Conservation (phyloP, 352 stramenopile species). For the Phytopythium oedochilum region DNA sequence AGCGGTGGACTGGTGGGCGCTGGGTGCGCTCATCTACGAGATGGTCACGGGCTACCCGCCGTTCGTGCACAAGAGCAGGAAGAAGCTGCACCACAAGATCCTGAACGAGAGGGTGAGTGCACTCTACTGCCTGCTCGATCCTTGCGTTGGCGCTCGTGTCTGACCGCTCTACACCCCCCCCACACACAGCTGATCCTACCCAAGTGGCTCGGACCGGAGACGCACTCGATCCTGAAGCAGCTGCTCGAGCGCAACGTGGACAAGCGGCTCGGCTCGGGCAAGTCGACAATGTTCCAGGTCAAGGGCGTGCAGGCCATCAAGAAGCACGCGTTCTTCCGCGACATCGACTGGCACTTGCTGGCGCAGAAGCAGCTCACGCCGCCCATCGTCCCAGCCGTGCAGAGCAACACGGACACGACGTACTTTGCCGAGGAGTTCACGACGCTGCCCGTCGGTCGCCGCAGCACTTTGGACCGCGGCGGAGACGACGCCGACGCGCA, state of each 20-base stretch:
- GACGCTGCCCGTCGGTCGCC: constrained; percentile 47
- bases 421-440: constrained; percentile 94
- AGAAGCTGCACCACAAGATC: constrained; percentile 88
- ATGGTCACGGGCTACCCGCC: constrained; percentile 85
- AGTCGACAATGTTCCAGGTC: constrained; percentile 97
- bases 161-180: too few species aligned
- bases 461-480: constrained; percentile 35
- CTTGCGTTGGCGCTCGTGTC: too few species aligned
- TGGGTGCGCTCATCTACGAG: constrained; percentile 81
- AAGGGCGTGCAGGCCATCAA: constrained; percentile 96
- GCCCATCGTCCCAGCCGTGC: constrained; percentile 86
- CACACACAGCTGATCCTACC: constrained; percentile 65
- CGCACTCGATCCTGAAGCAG: constrained; percentile 95
- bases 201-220: constrained; percentile 78
- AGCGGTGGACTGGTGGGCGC: constrained; percentile 85
- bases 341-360: constrained; percentile 93
- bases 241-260: constrained; percentile 95
- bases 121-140: background rate
- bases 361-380: constrained; percentile 89
- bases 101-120: constrained; percentile 68
- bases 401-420: constrained; percentile 87
- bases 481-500: constrained; percentile 26
- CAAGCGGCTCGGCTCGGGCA: constrained; percentile 91
- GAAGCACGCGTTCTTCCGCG: constrained; percentile 92
- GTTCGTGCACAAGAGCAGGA: constrained; percentile 78